Evolutionary conservation across 2,329 filamentous ascomycete species (phyloP).

Genomic region (Fusarium setosum): DNA sequence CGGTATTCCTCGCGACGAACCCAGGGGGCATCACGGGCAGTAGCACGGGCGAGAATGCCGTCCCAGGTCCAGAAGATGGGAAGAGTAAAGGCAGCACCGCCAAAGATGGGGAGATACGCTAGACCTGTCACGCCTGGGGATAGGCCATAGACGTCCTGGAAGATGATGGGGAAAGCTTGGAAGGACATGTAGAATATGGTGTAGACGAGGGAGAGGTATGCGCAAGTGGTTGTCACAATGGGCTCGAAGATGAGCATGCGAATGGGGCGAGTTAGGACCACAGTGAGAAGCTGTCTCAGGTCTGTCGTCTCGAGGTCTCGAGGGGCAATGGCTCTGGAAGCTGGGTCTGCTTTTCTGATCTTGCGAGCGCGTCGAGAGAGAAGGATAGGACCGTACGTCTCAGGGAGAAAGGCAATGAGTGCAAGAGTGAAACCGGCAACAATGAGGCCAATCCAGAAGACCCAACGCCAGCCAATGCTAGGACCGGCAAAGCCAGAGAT

Average conservation of each 20-base stretch:
- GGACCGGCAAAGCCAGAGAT: conserved; percentile 71
- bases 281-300: conserved; percentile 68
- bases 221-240: conserved; percentile 76
- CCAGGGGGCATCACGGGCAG: conserved; percentile 64
- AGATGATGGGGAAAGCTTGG: conserved; percentile 79
- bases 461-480: conserved; percentile 74
- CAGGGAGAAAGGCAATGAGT: conserved; percentile 71
- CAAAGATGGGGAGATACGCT: conserved; percentile 75
- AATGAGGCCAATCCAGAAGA: conserved; percentile 77
- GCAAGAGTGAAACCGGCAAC: conserved; percentile 72
- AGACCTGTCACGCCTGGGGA: conserved; percentile 73
- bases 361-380: conserved; percentile 66
- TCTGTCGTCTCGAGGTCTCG: conserved; percentile 72
- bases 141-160: conserved; percentile 71
- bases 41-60: conserved; percentile 63
- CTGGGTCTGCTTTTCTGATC: conserved; percentile 66
- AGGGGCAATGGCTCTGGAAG: conserved; percentile 64
- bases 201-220: conserved; percentile 79
- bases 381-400: conserved; percentile 71
- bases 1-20: conserved; percentile 72
- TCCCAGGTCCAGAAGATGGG: conserved; percentile 76
- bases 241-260: conserved; percentile 79
- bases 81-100: conserved; percentile 69
- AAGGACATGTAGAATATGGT: conserved; percentile 78
- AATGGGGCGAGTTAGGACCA: conserved; percentile 78